Evolutionary conservation across 345 rosid genomes (phyloP).

Genomic region (Eucalyptus grandis): DNA sequence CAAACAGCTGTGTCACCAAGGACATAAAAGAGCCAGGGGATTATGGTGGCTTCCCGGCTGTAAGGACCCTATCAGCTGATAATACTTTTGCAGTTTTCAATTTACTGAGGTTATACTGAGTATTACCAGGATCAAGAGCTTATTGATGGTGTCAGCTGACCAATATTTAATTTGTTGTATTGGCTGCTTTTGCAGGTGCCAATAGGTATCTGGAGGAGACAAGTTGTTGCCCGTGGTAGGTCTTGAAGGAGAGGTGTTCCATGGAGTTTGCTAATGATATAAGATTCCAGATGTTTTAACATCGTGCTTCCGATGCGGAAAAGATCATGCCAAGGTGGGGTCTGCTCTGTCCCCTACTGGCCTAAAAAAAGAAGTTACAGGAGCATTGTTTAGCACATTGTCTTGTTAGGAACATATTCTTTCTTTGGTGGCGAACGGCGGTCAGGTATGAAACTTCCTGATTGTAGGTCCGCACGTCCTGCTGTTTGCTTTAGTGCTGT

Average conservation of each 20-base stretch:
- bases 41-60: conserved; percentile 89
- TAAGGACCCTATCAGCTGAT: conserved; percentile 14
- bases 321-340: not conserved
- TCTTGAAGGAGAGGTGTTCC: conserved; percentile 4
- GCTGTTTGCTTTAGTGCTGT: not conserved
- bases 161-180: not conserved
- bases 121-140: not conserved
- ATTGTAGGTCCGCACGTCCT: not conserved
- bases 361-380: not conserved
- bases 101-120: not conserved
- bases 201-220: conserved; percentile 59
- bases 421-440: not conserved
- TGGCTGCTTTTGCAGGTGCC: conserved; percentile 39
- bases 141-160: not conserved
- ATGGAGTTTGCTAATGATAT: not conserved
- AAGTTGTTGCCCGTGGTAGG: conserved; percentile 12
- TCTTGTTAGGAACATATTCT: not conserved
- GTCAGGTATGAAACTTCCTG: not conserved
- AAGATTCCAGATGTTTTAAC: not conserved
- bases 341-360: not conserved
- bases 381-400: not conserved
- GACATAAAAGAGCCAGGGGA: conserved; percentile 74
- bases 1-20: conserved; percentile 65
- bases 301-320: not conserved
- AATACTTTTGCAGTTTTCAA: not conserved